Evolutionary conservation across 805 yeast species (phyloP).

Genomic region (Wickerhamomyces bisporus): DNA sequence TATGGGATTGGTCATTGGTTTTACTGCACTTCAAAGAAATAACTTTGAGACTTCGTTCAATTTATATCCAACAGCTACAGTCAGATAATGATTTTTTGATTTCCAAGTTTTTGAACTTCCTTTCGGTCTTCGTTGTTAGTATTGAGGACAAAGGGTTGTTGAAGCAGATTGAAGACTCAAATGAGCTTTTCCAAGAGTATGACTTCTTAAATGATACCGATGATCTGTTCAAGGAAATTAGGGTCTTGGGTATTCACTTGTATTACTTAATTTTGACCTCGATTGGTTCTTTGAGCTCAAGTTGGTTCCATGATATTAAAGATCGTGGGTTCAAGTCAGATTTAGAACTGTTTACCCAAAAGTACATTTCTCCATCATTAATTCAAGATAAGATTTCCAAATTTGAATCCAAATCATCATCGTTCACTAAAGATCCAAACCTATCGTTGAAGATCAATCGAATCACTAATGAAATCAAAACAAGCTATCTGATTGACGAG

Average conservation of each 20-base stretch:
- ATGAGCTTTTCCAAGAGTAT: slow-evolving; percentile 21
- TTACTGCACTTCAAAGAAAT: slow-evolving; percentile 58
- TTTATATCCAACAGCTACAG: slow-evolving; percentile 55
- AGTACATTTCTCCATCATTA: slow-evolving; percentile 58
- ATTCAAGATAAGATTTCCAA: slow-evolving; percentile 51
- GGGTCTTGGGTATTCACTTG: slow-evolving; percentile 42
- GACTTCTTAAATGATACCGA: slow-evolving; percentile 6
- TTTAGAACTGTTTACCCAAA: slow-evolving; percentile 58
- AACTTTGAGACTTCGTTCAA: slow-evolving; percentile 57
- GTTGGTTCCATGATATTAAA: slow-evolving; percentile 68
- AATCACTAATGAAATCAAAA: slow-evolving; percentile 61
- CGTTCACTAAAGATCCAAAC: slow-evolving; percentile 30
- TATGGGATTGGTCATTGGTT: slow-evolving; percentile 68
- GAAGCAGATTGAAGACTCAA: slow-evolving; percentile 13
- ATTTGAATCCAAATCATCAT: slow-evolving; percentile 38
- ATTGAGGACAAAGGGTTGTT: slow-evolving; percentile 21
- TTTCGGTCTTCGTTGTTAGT: slow-evolving; percentile 49
- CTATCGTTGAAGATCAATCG: slow-evolving; percentile 56
- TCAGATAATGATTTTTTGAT: slow-evolving; percentile 36
- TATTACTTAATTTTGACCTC: slow-evolving; percentile 44
- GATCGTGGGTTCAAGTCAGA: slow-evolving; percentile 57
- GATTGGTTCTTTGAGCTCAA: slow-evolving; percentile 52
- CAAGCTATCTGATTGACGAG: slow-evolving; percentile 77
- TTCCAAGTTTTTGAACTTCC: slow-evolving; percentile 43
- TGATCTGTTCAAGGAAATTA: slow-evolving; percentile 24